Conservation (phyloP, 805 yeast species). For the Blastobotrys terrestris region DNA sequence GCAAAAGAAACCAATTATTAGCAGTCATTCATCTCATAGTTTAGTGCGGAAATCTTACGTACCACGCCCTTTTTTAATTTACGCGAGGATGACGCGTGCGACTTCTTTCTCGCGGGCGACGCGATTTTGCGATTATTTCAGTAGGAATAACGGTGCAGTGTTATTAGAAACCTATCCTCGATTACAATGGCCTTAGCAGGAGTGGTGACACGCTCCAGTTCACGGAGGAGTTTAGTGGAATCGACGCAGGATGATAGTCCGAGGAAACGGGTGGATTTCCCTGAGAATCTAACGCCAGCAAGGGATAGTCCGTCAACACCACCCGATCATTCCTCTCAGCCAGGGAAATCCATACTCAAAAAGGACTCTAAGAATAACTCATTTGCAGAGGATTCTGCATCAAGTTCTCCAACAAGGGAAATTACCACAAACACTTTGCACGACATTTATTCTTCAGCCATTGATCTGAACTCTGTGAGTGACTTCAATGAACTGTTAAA, state of each 20-base stretch:
- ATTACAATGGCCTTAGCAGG: neutral
- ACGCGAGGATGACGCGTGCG: neutral
- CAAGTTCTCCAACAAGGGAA: neutral
- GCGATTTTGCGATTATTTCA: neutral
- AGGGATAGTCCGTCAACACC: neutral
- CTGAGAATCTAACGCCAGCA: neutral
- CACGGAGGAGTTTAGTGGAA: neutral
- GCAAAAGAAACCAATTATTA: too few species aligned
- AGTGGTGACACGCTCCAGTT: neutral
- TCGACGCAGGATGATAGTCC: neutral
- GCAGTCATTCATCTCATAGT: too few species aligned
- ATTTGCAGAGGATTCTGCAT: neutral
- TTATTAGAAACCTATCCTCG: neutral
- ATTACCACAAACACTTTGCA: conserved; percentile 2
- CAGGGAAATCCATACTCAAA: conserved; percentile 5
- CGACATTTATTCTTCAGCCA: conserved; percentile 13
- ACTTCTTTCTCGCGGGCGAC: neutral
- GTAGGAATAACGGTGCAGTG: neutral
- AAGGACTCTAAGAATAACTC: neutral
- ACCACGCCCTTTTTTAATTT: too few species aligned
- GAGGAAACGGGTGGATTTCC: neutral
- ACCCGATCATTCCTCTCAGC: conserved; percentile 3
- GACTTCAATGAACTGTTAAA: conserved; percentile 13
- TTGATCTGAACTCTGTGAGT: conserved; percentile 7
- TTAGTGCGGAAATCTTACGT: too few species aligned